A percentile compares a stretch with the other conserved stretches of the same genome.
These are phyloP conservation scores for Ophiocordyceps camponoti-rufipedis DNA, from an alignment of 2,329 filamentous ascomycete species.

Conservation along the genomic window DNA sequence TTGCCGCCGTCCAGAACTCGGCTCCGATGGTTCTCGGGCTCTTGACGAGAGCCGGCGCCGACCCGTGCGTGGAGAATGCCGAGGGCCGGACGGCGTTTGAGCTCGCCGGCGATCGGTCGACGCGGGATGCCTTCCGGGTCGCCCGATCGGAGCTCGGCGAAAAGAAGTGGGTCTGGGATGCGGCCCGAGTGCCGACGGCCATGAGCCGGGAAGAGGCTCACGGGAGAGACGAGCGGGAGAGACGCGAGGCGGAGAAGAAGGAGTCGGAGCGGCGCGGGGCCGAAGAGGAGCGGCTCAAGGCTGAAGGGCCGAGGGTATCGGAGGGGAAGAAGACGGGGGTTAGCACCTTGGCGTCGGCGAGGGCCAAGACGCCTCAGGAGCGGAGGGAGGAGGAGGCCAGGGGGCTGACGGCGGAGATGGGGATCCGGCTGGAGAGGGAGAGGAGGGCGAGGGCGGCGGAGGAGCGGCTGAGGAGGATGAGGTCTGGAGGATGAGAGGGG, in stretches of 20 bases:
- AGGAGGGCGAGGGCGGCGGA: constrained; percentile 81
- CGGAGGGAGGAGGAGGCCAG: constrained; percentile 66
- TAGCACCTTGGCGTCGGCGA: constrained; percentile 30
- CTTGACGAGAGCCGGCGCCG: constrained; percentile 52
- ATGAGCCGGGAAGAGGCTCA: constrained; percentile 58
- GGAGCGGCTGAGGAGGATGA: constrained; percentile 57
- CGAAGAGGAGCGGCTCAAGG: constrained; percentile 55
- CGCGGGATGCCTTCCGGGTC: constrained; percentile 80
- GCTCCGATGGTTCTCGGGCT: constrained; percentile 62
- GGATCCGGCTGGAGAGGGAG: constrained; percentile 69
- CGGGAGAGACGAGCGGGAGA: constrained; percentile 50
- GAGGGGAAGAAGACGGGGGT: constrained; percentile 29
- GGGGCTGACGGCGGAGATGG: constrained; percentile 77
- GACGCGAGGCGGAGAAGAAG: constrained; percentile 45
- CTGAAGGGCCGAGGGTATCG: constrained; percentile 42
- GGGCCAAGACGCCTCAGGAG: constrained; percentile 61
- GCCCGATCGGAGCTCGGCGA: constrained; percentile 72
- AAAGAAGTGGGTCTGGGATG: constrained; percentile 58
- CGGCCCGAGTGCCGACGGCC: constrained; percentile 50
- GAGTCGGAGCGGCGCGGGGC: constrained; percentile 53
- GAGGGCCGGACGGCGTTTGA: constrained; percentile 82
- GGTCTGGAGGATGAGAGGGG: constrained; percentile 6
- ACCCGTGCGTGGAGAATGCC: constrained; percentile 50
- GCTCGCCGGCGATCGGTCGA: constrained; percentile 67
- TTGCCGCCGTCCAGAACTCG: constrained; percentile 68